These are phyloP conservation scores for Gentiana dahurica DNA, from an alignment of 257 asterid species.

Conservation along the genomic window DNA sequence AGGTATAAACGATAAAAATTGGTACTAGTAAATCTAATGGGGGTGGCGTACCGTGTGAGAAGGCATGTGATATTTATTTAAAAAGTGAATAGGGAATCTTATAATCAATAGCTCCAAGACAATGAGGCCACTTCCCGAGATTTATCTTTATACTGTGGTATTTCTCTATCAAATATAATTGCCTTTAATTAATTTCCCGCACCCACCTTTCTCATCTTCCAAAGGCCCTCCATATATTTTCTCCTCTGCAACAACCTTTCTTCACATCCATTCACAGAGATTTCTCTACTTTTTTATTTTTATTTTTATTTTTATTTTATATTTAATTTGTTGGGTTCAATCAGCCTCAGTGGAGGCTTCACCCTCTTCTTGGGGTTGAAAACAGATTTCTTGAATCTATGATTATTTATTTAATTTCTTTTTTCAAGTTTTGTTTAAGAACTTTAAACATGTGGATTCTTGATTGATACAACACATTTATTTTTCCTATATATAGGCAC, in stretches of 20 bases:
- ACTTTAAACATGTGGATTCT: slow-evolving; percentile 11
- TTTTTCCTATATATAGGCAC: too few relatives aligned
- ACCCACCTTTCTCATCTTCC: slow-evolving; percentile 24
- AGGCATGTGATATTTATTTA: too few relatives aligned
- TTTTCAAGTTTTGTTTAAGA: neutral
- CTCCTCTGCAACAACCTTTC: slow-evolving; percentile 6
- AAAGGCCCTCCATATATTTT: slow-evolving; percentile 22
- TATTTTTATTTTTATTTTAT: neutral
- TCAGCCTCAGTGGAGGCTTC: neutral
- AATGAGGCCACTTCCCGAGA: slow-evolving; percentile 23
- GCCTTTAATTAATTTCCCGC: slow-evolving; percentile 7
- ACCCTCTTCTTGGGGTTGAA: neutral
- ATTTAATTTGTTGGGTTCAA: neutral
- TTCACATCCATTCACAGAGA: slow-evolving; percentile 5
- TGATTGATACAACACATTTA: neutral
- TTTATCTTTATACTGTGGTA: slow-evolving; percentile 23
- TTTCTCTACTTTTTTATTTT: neutral
- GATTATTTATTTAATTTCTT: neutral
- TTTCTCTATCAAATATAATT: slow-evolving; percentile 4
- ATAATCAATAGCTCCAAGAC: slow-evolving; percentile 24
- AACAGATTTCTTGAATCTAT: neutral
- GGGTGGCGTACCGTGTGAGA: too few relatives aligned
- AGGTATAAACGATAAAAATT: too few relatives aligned
- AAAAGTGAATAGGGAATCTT: slow-evolving; percentile 26
- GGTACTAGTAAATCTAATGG: too few relatives aligned